Base-by-base conservation (phyloP, 257 asterid species). In the Thymus quinquecostatus region DNA sequence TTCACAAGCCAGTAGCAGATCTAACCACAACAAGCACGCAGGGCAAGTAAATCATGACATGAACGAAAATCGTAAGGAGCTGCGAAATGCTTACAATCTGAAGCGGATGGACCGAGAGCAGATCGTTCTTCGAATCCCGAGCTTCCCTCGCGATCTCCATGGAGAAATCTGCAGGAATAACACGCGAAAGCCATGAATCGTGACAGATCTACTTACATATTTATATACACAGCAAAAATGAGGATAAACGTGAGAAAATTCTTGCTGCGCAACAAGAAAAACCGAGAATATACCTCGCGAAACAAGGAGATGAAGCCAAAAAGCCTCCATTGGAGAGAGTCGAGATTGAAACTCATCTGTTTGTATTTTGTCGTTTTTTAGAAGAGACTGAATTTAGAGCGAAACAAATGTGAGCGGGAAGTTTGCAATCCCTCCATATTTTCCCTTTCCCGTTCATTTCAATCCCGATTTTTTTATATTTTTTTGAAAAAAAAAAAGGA, bases 211-310 rank as follows among this genome's bases (percentile, higher is more conserved):
- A 2, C 9, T 0, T 27, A 4, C 13, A 1, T 3, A 38, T 7
- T 2, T 48, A 53, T 49, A 40, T 2, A 66, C 41, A 33, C 21
- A 32, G 45, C 40, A 40, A 13, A 21, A 32, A 40, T 27, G 27
- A 10, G 5, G 48, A 28, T 3, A 59, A 29, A 49, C 10, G 34
- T 8, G 49, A 56, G 28, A 41, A 4, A 49, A 47, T 27, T 34
- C 7, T 45, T 10, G 67, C 5, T 3, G 12, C 30, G 60, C 41
- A 58, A 73, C 65, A 34, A 62, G 47, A 49, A 74, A 45, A 73
- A 60, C 21, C 13, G 29, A 66, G 54, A 61, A 73, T 45, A 65
- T 70, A 82, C 86, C 83, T 82, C 62, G 11, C 7, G 55, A 8
- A 10, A 56, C 77, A 71, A 45, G 66, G 27, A 13, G 76, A 71